A percentile compares a stretch with the other conserved stretches of the same genome.
Evolutionary conservation across 768 basidiomycete genomes (phyloP).

Genomic region (Boletus bicolor): DNA sequence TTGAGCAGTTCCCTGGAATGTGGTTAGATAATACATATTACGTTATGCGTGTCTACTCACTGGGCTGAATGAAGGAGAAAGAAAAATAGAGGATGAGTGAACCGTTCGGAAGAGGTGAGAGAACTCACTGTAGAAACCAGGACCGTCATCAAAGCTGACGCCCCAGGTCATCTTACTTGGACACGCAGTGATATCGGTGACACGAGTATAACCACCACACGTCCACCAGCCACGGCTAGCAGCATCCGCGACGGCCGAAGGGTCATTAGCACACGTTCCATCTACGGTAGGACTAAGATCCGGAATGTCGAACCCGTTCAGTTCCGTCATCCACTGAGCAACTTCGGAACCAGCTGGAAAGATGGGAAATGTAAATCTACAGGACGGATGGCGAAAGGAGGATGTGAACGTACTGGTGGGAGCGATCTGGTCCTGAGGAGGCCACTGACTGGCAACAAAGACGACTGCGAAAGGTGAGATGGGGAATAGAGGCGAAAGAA

Average conservation of each 20-base stretch:
- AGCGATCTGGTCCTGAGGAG: slow-evolving; percentile 57
- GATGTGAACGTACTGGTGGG: slow-evolving; percentile 46
- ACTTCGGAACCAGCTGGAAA: slow-evolving; percentile 44
- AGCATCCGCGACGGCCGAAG: slow-evolving; percentile 52
- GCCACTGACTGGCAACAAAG: slow-evolving; percentile 52
- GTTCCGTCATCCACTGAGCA: slow-evolving; percentile 70
- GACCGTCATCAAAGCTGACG: slow-evolving; percentile 87
- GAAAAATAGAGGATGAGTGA: slow-evolving; percentile 4
- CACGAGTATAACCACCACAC: slow-evolving; percentile 68
- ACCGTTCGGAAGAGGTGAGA: not conserved
- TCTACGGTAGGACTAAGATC: slow-evolving; percentile 57
- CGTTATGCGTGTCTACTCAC: slow-evolving; percentile 31
- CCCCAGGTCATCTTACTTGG: slow-evolving; percentile 74
- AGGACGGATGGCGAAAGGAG: not conserved
- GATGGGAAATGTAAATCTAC: not conserved
- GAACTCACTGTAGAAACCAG: slow-evolving; percentile 71
- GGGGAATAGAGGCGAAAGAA: not conserved
- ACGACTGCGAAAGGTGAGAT: slow-evolving; percentile 37
- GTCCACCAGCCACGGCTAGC: slow-evolving; percentile 87
- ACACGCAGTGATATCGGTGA: slow-evolving; percentile 61
- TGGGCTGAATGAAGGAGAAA: slow-evolving; percentile 41
- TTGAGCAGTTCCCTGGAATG: slow-evolving; percentile 58
- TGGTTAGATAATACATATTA: not conserved
- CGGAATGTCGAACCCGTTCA: slow-evolving; percentile 70
- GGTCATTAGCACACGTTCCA: slow-evolving; percentile 65